These are phyloP conservation scores for Chaetoceros muelleri DNA, from an alignment of 108 stramenopile genomes.

Conservation along the genomic window DNA sequence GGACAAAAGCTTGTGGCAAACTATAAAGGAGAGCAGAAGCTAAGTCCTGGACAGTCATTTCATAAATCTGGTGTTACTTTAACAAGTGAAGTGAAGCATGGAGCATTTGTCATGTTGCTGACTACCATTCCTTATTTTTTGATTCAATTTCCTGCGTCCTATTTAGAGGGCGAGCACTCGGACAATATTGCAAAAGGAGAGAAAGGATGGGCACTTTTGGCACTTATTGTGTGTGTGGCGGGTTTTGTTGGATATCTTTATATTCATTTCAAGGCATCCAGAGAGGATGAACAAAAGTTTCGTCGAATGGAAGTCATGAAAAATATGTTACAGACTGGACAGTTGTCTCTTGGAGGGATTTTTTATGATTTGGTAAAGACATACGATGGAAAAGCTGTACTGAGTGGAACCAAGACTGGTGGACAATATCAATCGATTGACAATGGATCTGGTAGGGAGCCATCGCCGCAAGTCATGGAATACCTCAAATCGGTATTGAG, in stretches of 20 bases:
- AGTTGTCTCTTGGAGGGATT: slow-evolving; percentile 51
- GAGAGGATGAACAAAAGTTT: slow-evolving; percentile 43
- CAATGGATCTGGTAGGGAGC: slow-evolving; percentile 1
- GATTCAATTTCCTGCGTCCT: slow-evolving; percentile 78
- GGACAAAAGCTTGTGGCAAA: slow-evolving; percentile 17
- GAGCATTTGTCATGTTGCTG: slow-evolving; percentile 67
- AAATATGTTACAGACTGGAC: slow-evolving; percentile 48
- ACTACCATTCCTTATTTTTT: slow-evolving; percentile 84
- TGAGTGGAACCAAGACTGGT: not conserved
- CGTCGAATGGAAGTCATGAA: slow-evolving; percentile 60
- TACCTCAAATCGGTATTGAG: slow-evolving; percentile 54
- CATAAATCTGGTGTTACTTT: slow-evolving; percentile 53
- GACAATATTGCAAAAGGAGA: slow-evolving; percentile 59
- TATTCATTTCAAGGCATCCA: slow-evolving; percentile 54
- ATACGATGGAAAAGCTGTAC: not conserved
- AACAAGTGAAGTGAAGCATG: slow-evolving; percentile 38
- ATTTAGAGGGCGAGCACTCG: slow-evolving; percentile 34
- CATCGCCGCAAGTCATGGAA: slow-evolving; percentile 28
- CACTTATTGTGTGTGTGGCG: slow-evolving; percentile 46
- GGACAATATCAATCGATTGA: slow-evolving; percentile 11
- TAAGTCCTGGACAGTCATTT: slow-evolving; percentile 14
- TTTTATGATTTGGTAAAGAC: slow-evolving; percentile 32
- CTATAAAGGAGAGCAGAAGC: slow-evolving; percentile 49
- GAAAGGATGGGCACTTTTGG: slow-evolving; percentile 63
- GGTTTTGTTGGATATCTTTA: slow-evolving; percentile 63